Evolutionary conservation across 805 yeast genomes (phyloP).

Genomic region (Myxozyma sirexii): DNA sequence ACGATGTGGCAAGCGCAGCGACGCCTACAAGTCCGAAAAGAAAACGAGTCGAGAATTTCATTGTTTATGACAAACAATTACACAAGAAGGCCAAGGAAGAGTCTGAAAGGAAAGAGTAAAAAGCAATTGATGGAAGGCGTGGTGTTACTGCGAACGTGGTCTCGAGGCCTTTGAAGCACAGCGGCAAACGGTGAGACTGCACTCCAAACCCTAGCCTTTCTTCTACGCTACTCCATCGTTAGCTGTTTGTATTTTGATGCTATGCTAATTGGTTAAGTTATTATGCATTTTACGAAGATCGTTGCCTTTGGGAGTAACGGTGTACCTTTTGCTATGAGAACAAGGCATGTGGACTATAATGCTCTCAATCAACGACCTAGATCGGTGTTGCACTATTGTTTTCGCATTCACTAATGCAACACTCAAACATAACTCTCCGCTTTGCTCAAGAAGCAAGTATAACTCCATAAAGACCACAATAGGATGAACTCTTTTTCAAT

Average conservation of each 20-base stretch:
- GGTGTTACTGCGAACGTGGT: not conserved
- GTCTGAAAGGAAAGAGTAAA: not conserved
- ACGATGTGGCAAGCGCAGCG: conserved; percentile 15
- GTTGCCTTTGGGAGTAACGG: too few relatives aligned
- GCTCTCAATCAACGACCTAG: not conserved
- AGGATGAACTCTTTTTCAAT: too few relatives aligned
- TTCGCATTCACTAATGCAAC: not conserved
- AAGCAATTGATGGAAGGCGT: not conserved
- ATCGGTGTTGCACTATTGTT: not conserved
- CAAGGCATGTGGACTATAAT: not conserved
- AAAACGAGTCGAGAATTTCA: conserved; percentile 9
- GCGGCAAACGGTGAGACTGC: not conserved
- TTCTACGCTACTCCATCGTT: too few relatives aligned
- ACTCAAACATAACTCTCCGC: too few relatives aligned
- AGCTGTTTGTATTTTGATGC: not conserved
- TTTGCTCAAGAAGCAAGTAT: too few relatives aligned
- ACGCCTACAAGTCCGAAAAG: conserved; percentile 7
- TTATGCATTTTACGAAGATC: too few relatives aligned
- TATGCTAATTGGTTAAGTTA: too few relatives aligned
- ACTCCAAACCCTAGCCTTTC: not conserved
- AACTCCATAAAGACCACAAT: not conserved
- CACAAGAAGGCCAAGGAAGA: not conserved
- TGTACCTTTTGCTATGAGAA: too few relatives aligned
- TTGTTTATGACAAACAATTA: not conserved
- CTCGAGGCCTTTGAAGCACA: not conserved